phyloP scores from a whole-genome alignment of 1,284 basidiomycete genomes.

The Ustilago cynodontis region DNA sequence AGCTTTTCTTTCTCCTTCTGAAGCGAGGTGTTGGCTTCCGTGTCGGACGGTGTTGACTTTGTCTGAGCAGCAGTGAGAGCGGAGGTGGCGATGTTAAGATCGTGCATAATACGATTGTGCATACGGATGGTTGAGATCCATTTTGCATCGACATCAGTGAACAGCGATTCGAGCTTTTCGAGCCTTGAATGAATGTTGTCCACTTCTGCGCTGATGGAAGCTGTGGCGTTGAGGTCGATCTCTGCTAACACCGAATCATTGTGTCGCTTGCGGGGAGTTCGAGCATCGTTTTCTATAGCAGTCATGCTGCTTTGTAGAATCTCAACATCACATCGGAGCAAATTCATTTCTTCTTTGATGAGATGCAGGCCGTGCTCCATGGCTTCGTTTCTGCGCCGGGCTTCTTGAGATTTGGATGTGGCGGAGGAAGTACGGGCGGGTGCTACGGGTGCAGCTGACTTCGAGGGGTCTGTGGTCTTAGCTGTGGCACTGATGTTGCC shows the following conservation, averaged over 20 bases:
- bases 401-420: constrained; percentile 36
- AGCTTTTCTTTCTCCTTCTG: constrained; percentile 32
- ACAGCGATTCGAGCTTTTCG: constrained; percentile 25
- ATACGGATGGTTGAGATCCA: constrained; percentile 47
- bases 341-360: constrained; percentile 43
- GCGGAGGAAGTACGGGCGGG: constrained; percentile 42
- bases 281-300: constrained; percentile 15
- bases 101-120: constrained; percentile 45
- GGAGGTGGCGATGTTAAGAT: constrained; percentile 12
- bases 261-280: constrained; percentile 35
- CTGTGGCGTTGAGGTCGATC: constrained; percentile 23
- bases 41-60: background rate
- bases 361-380: constrained; percentile 37
- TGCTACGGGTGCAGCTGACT: constrained; percentile 15
- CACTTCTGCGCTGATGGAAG: constrained; percentile 22
- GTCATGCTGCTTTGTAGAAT: constrained; percentile 27
- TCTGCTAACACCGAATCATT: constrained; percentile 14
- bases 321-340: constrained; percentile 35
- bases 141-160: constrained; percentile 25
- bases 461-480: background rate
- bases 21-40: background rate
- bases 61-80: constrained; percentile 10
- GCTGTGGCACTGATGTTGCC: constrained; percentile 3
- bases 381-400: constrained; percentile 34
- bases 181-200: constrained; percentile 23